Evolutionary conservation across 2,329 filamentous ascomycete genomes (phyloP).

Genomic region (Fusarium albidum): DNA sequence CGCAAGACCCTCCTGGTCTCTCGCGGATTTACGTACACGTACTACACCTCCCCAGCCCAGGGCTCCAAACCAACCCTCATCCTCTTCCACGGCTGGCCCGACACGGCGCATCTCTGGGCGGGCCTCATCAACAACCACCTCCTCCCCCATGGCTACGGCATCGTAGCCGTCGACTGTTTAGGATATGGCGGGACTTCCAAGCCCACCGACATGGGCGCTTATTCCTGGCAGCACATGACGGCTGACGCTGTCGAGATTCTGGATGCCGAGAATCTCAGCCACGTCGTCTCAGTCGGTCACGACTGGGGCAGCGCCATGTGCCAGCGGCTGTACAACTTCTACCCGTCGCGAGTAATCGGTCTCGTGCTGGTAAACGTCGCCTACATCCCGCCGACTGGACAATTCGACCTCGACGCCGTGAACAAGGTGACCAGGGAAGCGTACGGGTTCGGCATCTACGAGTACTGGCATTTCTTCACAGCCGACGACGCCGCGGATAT

Average conservation of each 20-base stretch:
- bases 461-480: constrained; percentile 58
- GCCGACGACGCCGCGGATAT: constrained; percentile 48
- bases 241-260: constrained; percentile 52
- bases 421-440: constrained; percentile 43
- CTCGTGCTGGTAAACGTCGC: constrained; percentile 52
- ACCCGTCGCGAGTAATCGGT: constrained; percentile 50
- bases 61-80: constrained; percentile 45
- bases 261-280: constrained; percentile 45
- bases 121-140: constrained; percentile 50
- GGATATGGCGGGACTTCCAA: constrained; percentile 52
- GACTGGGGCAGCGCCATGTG: constrained; percentile 57
- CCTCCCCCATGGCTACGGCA: constrained; percentile 46
- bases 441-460: constrained; percentile 48
- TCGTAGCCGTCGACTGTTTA: constrained; percentile 49
- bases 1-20: constrained; percentile 42
- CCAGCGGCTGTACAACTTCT: constrained; percentile 51
- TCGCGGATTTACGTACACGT: constrained; percentile 50
- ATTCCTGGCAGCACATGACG: constrained; percentile 47
- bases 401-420: constrained; percentile 47
- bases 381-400: constrained; percentile 47
- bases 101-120: constrained; percentile 54
- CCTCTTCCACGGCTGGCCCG: constrained; percentile 60
- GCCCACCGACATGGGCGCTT: constrained; percentile 47
- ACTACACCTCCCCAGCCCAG: constrained; percentile 45
- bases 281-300: constrained; percentile 55